Evolutionary conservation across 805 yeast species (phyloP), one percentile per base, ranked within the genome.

Genomic region (Saccharomycopsis olivae): DNA sequence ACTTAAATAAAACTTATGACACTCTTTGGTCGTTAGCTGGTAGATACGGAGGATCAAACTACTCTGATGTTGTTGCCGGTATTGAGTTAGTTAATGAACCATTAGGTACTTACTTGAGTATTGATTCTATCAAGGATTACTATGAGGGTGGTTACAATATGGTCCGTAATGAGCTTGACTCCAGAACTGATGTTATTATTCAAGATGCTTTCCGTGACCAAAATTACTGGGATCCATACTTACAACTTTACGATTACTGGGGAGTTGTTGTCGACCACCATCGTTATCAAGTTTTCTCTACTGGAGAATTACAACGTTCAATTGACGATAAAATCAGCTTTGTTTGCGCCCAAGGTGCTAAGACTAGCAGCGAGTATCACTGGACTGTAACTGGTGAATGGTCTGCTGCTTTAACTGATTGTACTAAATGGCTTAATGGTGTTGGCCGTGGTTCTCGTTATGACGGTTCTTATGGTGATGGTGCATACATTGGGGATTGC

Each of bases 181-280:
- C 75, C 2, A 58, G 65, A 33, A 71, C 73, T 49, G 73, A 73
- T 33, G 73, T 78, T 46, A 68, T 78, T 2, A 64, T 76, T 39
- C 85, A 78, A 47, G 87, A 80, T 54, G 86, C 84, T 0, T 80
- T 80, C 54, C 57, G 68, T 54, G 56, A 61, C 1, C 56, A 69
- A 23, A 75, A 73, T 0, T 69, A 65, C 53, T 79, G 80, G 80
- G 64, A 76, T 50, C 49, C 56, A 6, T 65, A 65, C 48, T 60
- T 48, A 16, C 56, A 64, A 15, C 41, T 62, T 46, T 53, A 61
- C 10, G 68, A 64, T 48, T 68, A 64, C 47, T 69, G 61, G 15
- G 72, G 76, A 51, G 78, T 83, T 35, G 69, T 84, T 23, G 65
- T 87, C 37, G 96, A 88, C 57, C 95, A 85, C 61, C 96, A 88